Evolutionary conservation across 768 basidiomycete species (phyloP), one percentile per base, ranked within the genome.

Genomic region (Neoboletus subvelutipes): DNA sequence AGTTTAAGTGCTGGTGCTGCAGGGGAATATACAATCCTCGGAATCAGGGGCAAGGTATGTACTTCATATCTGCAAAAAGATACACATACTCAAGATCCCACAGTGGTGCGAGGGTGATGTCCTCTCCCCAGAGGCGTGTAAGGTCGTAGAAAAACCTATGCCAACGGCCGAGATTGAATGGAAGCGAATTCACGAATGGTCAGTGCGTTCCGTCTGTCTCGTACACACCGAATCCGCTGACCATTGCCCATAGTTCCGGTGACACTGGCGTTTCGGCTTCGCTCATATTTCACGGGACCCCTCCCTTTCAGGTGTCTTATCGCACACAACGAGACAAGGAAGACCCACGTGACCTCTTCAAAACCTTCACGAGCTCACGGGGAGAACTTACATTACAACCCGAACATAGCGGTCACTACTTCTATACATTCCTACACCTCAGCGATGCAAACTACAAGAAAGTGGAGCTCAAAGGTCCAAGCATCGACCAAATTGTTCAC

Each of bases 161-260:
- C 94, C 94, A 3, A 84, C 83, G 4, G 90, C 92, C 24, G 87
- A 95, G 65, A 90, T 96, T 57, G 83, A 88, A 72, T 93, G 92
- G 85, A 90, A 86, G 64, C 86, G 86, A 49, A 89, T 95, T 56
- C 91, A 94, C 58, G 93, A 95, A 76, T 94, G 94, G 94, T 92
- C 61, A 40, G 39, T 26, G 42, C 26, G 7, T 55, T 50, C 47
- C n/a, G 36, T 45, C 41, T 52, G 9, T 57, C 57, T 13, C 34
- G 41, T 26, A 45, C 41, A 59, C 45, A 52, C 47, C 56, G 20
- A 56, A 60, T 28, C 42, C 28, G 26, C 31, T 57, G 13, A 57
- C 54, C 12, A n/a, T 7, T 50, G 1, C 41, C 39, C 43, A 34
- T 60, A 93, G 90, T 69, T 92, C 92, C 48, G 90, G 92, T 2